Base-by-base conservation (phyloP, 2,329 filamentous ascomycete species). In the Sarocladiaceae sp. region DNA sequence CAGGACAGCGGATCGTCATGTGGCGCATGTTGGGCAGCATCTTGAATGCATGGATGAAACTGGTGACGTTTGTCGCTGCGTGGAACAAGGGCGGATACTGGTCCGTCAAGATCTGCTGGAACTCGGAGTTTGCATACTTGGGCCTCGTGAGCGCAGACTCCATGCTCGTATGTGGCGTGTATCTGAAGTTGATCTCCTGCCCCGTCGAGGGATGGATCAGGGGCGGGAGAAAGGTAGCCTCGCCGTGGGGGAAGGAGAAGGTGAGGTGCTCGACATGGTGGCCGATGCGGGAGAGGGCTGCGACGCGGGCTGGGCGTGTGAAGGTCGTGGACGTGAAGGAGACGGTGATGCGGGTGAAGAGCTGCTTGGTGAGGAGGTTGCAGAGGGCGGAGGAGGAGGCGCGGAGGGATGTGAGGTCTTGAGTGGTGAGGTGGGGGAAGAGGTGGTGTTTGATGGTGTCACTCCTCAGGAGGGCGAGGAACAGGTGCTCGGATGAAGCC, bases 1-100 rank as follows among this genome's bases (percentile, higher is more conserved):
- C 83, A 4, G 86, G 85, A 53, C 87, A 93, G 48, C 79, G 81
- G 58, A 95, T 76, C 40, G 78, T 83, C 47, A 95, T 70, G 59
- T 91, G 85, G 35, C 78, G 72, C 55, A 95, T 69, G 54, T 83
- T 84, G 47, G 78, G 68, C 55, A 95, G 62, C 50, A 81, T 69
- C 27, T 74, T 76, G 58, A 95, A 72, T 40, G 85, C 85, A 50
- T 80, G 74, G 54, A 91, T 82, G 66, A 95, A 95, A 31, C 86
- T 85, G 4, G 85, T 78, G 6, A 94, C 83, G 58, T 95, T 93
- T 48, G 87, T 91, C 6, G 89, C 86, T 6, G 88, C 86, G 58
- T 95, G 89, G 66, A 95, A 95, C 3, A 95, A 68, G 5, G 89
- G 87, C 43, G 88, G 87, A 57, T 94, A 95, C 65, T 95, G 88